Evolutionary conservation across 164 flowering plant species (phyloP).

Genomic region (Buxus sempervirens): DNA sequence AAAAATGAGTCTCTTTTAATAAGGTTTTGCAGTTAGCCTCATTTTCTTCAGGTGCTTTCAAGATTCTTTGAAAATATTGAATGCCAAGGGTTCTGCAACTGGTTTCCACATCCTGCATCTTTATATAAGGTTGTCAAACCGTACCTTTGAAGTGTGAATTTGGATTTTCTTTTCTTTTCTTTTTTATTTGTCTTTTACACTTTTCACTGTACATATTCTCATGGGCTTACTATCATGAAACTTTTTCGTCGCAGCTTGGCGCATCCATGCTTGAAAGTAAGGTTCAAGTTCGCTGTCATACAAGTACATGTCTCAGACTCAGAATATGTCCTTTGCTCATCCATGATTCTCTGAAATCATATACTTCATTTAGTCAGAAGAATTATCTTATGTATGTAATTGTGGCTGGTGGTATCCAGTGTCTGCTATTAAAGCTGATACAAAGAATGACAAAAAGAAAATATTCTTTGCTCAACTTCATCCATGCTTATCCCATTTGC

Average conservation of each 20-base stretch:
- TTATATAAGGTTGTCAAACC: constrained; percentile 1
- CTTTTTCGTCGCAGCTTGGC: neutral
- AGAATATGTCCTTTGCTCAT: neutral
- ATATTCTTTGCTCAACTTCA: no score
- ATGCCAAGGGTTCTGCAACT: neutral
- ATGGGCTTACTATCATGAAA: neutral
- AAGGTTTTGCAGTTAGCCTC: neutral
- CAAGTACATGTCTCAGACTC: neutral
- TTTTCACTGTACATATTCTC: neutral
- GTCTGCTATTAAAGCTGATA: no score
- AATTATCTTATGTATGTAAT: neutral
- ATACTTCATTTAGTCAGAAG: neutral
- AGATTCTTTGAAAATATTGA: neutral
- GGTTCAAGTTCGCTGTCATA: neutral
- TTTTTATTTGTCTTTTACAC: neutral
- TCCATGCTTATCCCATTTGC: no score
- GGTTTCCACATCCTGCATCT: neutral
- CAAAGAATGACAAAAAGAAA: no score
- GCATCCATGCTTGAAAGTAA: neutral
- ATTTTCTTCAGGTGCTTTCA: neutral
- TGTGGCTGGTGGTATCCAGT: neutral
- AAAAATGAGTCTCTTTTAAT: neutral
- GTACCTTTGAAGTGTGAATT: neutral
- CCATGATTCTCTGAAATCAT: neutral
- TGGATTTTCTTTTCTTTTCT: neutral